Conservation (phyloP, 148 eudicot species). For the Beta vulgaris region DNA sequence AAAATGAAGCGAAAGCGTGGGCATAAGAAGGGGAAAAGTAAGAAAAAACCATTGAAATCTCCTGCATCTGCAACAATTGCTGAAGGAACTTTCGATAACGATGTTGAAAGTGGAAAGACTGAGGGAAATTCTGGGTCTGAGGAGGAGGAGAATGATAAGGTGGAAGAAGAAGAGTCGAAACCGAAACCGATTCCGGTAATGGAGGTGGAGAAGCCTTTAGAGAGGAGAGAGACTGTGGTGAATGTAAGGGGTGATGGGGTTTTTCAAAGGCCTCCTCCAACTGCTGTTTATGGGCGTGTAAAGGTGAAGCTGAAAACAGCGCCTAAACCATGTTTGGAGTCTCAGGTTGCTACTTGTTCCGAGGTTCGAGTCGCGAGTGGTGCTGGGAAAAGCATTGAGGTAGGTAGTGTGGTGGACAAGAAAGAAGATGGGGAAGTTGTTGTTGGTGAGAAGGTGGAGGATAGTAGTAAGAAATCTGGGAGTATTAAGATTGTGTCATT, state of each 20-base stretch:
- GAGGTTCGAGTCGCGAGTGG: constrained; percentile 51
- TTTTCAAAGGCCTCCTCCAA: constrained; percentile 45
- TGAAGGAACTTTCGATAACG: neutral
- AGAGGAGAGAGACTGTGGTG: constrained; percentile 28
- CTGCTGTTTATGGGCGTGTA: constrained; percentile 78
- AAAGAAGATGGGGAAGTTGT: neutral
- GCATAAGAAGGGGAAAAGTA: constrained; percentile 62
- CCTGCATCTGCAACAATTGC: constrained; percentile 20
- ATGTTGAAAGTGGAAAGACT: constrained; percentile 26
- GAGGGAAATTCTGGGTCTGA: constrained; percentile 58
- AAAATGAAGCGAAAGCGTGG: constrained; percentile 88
- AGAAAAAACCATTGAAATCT: constrained; percentile 36
- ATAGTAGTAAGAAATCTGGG: constrained; percentile 28
- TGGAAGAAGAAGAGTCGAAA: constrained; percentile 33
- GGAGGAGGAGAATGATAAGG: constrained; percentile 49
- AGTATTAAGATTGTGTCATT: constrained; percentile 25
- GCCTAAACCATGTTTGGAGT: constrained; percentile 41
- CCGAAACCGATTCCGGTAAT: constrained; percentile 24
- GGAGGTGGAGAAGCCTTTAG: constrained; percentile 28
- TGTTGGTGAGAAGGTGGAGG: constrained; percentile 54
- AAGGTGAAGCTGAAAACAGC: constrained; percentile 71
- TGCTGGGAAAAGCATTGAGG: constrained; percentile 50
- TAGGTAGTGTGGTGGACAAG: constrained; percentile 33
- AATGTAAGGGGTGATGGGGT: constrained; percentile 32
- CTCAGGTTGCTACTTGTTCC: constrained; percentile 38